Evolutionary conservation across 2,329 filamentous ascomycete genomes (phyloP).

Genomic region (Rhinocladiella mackenziei): DNA sequence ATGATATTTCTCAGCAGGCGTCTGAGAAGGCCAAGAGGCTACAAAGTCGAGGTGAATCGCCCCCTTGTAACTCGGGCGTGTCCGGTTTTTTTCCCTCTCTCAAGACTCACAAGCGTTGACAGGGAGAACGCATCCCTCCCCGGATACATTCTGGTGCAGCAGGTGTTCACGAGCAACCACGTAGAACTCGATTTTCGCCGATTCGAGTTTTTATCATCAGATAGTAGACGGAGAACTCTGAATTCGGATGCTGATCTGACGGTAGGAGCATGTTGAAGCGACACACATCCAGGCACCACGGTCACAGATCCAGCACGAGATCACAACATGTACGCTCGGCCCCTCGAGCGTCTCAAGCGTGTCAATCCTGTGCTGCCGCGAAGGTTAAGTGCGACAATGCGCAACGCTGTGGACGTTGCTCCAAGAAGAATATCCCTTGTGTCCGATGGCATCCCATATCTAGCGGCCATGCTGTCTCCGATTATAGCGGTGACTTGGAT

Average conservation of each 20-base stretch:
- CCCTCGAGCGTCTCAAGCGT: conserved; percentile 4
- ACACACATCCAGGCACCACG: neutral
- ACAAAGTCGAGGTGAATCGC: too few relatives aligned
- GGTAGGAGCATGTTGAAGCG: conserved; percentile 1
- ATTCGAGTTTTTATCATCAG: neutral
- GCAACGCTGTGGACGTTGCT: neutral
- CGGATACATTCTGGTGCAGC: neutral
- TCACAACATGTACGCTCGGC: conserved; percentile 3
- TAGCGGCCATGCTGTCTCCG: neutral
- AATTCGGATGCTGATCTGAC: neutral
- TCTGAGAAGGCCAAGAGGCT: too few relatives aligned
- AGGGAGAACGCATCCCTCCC: neutral
- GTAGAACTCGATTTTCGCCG: neutral
- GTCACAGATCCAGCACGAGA: neutral
- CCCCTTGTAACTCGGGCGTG: neutral
- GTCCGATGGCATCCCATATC: neutral
- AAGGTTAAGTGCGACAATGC: conserved; percentile 5
- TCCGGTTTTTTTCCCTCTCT: neutral
- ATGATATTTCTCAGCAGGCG: too few relatives aligned
- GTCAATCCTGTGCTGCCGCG: conserved; percentile 1
- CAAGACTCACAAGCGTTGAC: neutral
- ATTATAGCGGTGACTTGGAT: neutral
- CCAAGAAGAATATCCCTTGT: conserved; percentile 4
- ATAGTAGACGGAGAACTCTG: neutral
- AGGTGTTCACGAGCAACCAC: neutral